phyloP scores from a whole-genome alignment of 805 yeast genomes.

The Zygosaccharomyces lentus region DNA sequence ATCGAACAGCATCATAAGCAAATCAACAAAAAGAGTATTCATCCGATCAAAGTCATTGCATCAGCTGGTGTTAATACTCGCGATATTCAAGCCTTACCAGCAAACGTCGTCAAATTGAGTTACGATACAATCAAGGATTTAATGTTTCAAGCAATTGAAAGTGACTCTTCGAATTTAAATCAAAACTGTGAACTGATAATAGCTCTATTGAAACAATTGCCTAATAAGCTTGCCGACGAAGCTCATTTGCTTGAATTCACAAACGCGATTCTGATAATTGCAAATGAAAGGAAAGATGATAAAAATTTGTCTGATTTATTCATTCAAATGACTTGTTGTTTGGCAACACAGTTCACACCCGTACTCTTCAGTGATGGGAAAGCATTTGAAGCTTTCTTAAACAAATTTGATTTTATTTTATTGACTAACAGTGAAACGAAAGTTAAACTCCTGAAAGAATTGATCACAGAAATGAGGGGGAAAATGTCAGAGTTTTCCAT shows the following conservation, averaged over 20 bases:
- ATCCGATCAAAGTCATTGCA: conserved; percentile 25
- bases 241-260: conserved; percentile 3
- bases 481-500: conserved; percentile 15
- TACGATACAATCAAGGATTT: conserved; percentile 13
- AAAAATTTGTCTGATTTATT: conserved; percentile 1
- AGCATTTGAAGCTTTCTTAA: conserved; percentile 5
- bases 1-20: neutral
- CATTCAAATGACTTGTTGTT: conserved; percentile 2
- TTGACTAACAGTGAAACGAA: conserved; percentile 2
- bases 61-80: conserved; percentile 20
- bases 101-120: conserved; percentile 4
- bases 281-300: conserved; percentile 1
- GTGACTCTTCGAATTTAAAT: conserved; percentile 6
- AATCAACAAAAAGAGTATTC: conserved; percentile 6
- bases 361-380: conserved; percentile 3
- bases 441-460: conserved; percentile 14
- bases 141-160: conserved; percentile 7
- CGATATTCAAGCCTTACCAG: conserved; percentile 20
- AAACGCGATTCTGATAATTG: conserved; percentile 1
- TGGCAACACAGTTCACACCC: conserved; percentile 5
- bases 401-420: neutral
- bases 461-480: conserved; percentile 9
- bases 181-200: conserved; percentile 7
- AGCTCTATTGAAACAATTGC: conserved; percentile 9
- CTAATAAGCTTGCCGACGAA: conserved; percentile 5